These are phyloP conservation scores for Eucalyptus marginata DNA, from an alignment of 345 rosid genomes.

Conservation along the genomic window DNA sequence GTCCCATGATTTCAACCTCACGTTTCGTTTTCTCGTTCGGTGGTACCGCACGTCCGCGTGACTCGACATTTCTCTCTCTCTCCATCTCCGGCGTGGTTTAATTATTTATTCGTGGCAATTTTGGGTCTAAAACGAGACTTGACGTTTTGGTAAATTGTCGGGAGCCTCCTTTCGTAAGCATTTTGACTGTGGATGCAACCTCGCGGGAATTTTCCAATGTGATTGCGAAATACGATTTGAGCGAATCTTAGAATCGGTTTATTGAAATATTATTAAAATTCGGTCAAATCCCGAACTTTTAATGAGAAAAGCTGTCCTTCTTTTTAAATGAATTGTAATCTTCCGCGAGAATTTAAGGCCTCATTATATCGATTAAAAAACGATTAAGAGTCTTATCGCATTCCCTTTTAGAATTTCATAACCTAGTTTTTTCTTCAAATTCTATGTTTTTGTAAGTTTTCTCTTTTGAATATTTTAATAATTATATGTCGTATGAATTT, in stretches of 20 bases:
- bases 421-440: neutral
- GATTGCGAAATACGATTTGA: neutral
- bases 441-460: neutral
- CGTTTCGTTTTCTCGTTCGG: neutral
- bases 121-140: neutral
- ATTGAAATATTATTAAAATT: neutral
- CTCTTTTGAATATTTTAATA: neutral
- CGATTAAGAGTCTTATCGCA: neutral
- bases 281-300: neutral
- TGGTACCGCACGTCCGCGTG: neutral
- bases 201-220: neutral
- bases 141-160: neutral
- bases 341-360: neutral
- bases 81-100: no score
- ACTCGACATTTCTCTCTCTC: neutral
- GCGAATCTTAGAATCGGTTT: accelerated
- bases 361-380: neutral
- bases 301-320: neutral
- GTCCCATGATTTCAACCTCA: neutral
- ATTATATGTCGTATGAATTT: accelerated
- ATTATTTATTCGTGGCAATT: neutral
- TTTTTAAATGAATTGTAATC: neutral
- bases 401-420: neutral
- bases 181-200: neutral
- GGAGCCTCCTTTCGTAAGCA: neutral